Conservation (phyloP, 352 stramenopile species). For the Plasmopara halstedii region DNA sequence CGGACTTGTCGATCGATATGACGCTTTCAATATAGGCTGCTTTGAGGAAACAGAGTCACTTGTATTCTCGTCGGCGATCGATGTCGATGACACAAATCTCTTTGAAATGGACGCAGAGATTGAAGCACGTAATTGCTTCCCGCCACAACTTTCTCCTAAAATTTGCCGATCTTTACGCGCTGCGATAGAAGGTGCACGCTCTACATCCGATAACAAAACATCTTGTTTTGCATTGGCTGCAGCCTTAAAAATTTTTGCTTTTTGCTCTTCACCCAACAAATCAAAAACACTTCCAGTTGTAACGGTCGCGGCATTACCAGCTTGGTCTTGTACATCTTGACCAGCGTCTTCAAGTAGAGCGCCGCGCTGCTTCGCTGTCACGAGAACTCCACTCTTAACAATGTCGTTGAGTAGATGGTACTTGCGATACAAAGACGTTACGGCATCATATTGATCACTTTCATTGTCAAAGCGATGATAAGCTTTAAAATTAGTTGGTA, state of each 20-base stretch:
- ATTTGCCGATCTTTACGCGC: slow-evolving; percentile 26
- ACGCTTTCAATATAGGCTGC: slow-evolving; percentile 24
- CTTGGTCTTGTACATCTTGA: background rate
- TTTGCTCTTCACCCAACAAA: slow-evolving; percentile 36
- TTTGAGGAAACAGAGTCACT: background rate
- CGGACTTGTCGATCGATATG: slow-evolving; percentile 34
- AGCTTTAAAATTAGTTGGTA: slow-evolving; percentile 43
- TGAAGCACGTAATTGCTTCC: slow-evolving; percentile 55
- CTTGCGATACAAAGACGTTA: slow-evolving; percentile 38
- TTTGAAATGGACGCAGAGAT: slow-evolving; percentile 79
- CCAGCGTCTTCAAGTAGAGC: slow-evolving; percentile 25
- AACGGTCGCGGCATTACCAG: background rate
- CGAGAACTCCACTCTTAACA: slow-evolving; percentile 18
- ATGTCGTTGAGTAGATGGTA: slow-evolving; percentile 48
- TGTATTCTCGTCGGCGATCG: slow-evolving; percentile 6
- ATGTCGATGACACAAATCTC: slow-evolving; percentile 56
- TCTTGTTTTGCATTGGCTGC: slow-evolving; percentile 27
- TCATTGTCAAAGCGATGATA: slow-evolving; percentile 41
- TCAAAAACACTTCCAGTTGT: slow-evolving; percentile 51
- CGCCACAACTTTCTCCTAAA: slow-evolving; percentile 21
- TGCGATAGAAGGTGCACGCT: background rate
- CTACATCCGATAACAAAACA: background rate
- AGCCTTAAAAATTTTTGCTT: slow-evolving; percentile 35
- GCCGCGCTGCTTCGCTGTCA: slow-evolving; percentile 50
- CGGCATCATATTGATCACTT: slow-evolving; percentile 10